Evolutionary conservation across 2,329 filamentous ascomycete genomes (phyloP), one percentile per base, ranked within the genome.

Genomic region (Chalaropsis ovoidea): DNA sequence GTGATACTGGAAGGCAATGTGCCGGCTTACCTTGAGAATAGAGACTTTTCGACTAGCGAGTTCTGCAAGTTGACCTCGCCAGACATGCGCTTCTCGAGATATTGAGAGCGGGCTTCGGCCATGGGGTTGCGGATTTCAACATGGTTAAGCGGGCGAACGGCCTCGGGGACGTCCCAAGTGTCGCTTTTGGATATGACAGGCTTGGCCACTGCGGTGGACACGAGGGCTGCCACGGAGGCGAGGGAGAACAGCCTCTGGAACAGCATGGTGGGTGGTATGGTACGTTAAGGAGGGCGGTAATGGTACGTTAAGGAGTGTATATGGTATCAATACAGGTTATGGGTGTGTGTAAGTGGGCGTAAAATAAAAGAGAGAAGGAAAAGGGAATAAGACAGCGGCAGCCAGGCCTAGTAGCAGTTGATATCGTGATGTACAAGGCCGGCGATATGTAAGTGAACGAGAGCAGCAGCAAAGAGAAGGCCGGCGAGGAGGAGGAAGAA

Each of bases 21-120:
- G 11, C 52, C n/a, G 15, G 10, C 54, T 58, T 58, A 39, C 54
- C 54, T 58, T 6, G 61, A 43, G 60, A 56, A 67, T 5, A 60
- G 15, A 27, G 60, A 39, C 61, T 63, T 31, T 19, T 52, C 52
- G 11, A 22, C 24, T n/a, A 31, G 35, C 15, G 47, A 42, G 22
- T 60, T 54, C 17, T 24, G 15, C 39, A 70, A 66, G 43, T 52
- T 56, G 41, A 70, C 67, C 45, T 68, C 61, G 13, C 61, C 67
- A 0, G 68, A 69, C 24, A 69, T 58, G 49, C 69, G 66, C 69
- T 70, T 70, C 35, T 70, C 69, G 3, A 69, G 62, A 49, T 67
- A 67, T 4, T 67, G 66, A 45, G 63, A 60, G 22, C 69, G 68
- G 19, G 67, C 64, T 24, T 63, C 54, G 3, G 43, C 66, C 63